Evolutionary conservation across 2,329 filamentous ascomycete species (phyloP), one percentile per base, ranked within the genome.

Genomic region (Xylaria sp.): DNA sequence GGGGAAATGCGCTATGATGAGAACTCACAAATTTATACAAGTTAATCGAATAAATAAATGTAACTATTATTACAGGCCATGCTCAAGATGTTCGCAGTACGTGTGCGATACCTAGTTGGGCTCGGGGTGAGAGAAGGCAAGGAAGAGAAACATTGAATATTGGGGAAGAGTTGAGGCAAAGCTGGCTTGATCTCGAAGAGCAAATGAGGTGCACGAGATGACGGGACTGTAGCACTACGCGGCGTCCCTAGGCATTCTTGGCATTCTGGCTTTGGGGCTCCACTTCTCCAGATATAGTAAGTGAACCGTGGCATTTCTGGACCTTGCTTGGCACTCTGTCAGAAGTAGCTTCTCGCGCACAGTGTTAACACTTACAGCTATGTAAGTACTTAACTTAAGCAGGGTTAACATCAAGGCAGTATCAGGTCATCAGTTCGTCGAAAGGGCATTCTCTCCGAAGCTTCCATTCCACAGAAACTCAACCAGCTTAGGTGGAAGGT

Each of bases 11-110:
- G 63, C 60, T 31, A 64, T 64, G 65, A 58, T 12, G 10, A 9
- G 33, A 57, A 74, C 75, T 76, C 68, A 76, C 75, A 72, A 72
- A 74, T 72, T 74, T 75, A 76, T 76, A 76, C 75, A 77, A 70
- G 68, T 71, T 64, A 73, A 69, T 66, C 56, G 71, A 67, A 36
- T 8, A n/a, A 46, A 65, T 66, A 58, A 66, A 69, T 60, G 60
- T 41, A 69, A 57, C 51, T 71, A 65, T 67, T 73, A 71, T 67
- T 77, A 75, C 73, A 76, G 68, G 72, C 69, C 69, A 77, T 72
- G 66, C 74, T 74, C 74, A 62, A 74, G 58, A 55, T 56, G 62
- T 25, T 46, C 58, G 64, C 67, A 61, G 61, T 12, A 36, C 15
- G 20, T 56, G 55, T 36, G 67, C 62, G 62, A 70, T 65, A 52